phyloP scores from a whole-genome alignment of 108 stramenopile genomes.

The Chaetoceros muelleri region DNA sequence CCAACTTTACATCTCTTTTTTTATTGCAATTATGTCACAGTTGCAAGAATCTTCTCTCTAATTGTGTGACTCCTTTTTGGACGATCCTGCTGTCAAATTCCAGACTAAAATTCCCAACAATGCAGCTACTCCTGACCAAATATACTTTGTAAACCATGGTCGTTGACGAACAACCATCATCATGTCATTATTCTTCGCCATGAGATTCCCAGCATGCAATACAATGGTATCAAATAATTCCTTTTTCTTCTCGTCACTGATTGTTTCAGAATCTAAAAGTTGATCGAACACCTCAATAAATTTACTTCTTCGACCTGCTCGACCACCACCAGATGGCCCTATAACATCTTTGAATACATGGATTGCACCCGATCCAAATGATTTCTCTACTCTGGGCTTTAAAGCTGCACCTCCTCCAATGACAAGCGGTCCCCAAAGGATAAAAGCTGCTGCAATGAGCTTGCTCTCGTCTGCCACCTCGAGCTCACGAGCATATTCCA shows the following conservation, averaged over 20 bases:
- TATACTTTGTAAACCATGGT: too few relatives aligned
- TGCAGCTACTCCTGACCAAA: too few relatives aligned
- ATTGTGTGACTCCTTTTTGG: too few relatives aligned
- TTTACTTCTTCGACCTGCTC: slow-evolving; percentile 14
- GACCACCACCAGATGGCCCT: slow-evolving; percentile 19
- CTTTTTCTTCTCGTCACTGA: slow-evolving; percentile 1
- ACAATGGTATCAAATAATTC: background rate
- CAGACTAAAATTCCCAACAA: too few relatives aligned
- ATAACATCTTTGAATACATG: slow-evolving; percentile 22
- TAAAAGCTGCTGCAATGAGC: slow-evolving; percentile 28
- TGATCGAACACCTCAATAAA: slow-evolving; percentile 27
- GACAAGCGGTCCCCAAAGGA: slow-evolving; percentile 34
- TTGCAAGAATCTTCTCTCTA: too few relatives aligned
- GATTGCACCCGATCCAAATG: slow-evolving; percentile 28
- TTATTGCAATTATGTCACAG: too few relatives aligned
- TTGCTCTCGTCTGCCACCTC: slow-evolving; percentile 5
- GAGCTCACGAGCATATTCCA: background rate
- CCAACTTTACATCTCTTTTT: too few relatives aligned
- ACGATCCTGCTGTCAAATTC: too few relatives aligned
- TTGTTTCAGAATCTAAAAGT: slow-evolving; percentile 7
- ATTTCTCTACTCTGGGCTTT: slow-evolving; percentile 21
- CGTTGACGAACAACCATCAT: background rate
- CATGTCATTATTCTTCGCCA: background rate
- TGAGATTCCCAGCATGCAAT: background rate
- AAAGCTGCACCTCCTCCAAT: slow-evolving; percentile 38